Conservation (phyloP, 208 protist species). For the Angomonas ambiguus region DNA sequence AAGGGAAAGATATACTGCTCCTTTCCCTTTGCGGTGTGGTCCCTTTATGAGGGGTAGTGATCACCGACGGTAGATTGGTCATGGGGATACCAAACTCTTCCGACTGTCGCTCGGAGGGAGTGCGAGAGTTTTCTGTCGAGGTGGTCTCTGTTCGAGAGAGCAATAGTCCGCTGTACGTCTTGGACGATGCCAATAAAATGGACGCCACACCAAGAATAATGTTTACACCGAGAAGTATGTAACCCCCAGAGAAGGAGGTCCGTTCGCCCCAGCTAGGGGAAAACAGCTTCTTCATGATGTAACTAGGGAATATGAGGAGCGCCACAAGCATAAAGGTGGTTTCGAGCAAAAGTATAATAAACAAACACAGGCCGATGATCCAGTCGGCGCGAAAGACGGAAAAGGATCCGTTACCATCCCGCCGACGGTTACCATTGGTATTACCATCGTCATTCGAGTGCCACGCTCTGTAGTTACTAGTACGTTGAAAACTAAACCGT, state of each 20-base stretch:
- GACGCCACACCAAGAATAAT: not conserved
- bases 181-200: not conserved
- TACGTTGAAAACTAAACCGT: not conserved
- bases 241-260: not conserved
- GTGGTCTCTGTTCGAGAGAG: no score
- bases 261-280: not conserved
- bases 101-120: not conserved
- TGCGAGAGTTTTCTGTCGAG: not conserved
- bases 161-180: not conserved
- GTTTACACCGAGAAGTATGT: not conserved
- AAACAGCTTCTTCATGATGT: conserved; percentile 1
- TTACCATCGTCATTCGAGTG: not conserved
- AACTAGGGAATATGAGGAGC: not conserved
- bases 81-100: conserved; percentile 1
- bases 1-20: not conserved
- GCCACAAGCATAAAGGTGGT: not conserved
- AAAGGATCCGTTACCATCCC: not conserved
- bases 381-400: not conserved
- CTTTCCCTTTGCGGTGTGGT: not conserved
- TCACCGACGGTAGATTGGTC: not conserved
- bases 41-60: not conserved
- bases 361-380: not conserved
- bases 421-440: not conserved
- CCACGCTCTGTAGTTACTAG: not conserved
- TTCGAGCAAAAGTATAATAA: not conserved